Base-by-base conservation (phyloP, 305 asterid species). In the Solanum aculeatissimum region DNA sequence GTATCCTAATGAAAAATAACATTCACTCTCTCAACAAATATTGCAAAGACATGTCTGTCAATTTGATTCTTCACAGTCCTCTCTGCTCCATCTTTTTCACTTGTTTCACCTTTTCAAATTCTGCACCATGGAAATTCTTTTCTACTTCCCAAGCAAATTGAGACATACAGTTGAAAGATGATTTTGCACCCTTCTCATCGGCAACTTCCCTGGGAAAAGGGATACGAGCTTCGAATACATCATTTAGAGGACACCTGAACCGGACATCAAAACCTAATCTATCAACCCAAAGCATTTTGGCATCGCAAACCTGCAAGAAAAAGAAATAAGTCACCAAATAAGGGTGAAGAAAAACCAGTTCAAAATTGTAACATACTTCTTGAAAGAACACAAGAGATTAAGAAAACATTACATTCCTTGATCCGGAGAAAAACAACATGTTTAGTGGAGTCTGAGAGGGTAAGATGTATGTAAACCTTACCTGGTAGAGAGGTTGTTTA, bases 101-200 rank as follows among this genome's bases (percentile, higher is more conserved):
- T 85, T 88, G 92, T 53, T 89, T 95, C 58, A 91, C 97, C 93
- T 91, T 95, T 87, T 87, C 80, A 85, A 96, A 93, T 13, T 91
- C 95, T 8, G 92, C 91, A 66, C 62, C 88, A 83, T 86, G 91
- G 84, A 87, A 85, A 85, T 93, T 94, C 92, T 93, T 96, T 85
- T 96, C 99, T 71, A 94, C 97, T 88, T 96, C 98, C 98, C 99
- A 94, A 65, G 99, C 98, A 80, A 93, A 94, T 89, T 96, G 98
- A 86, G 98, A 92, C 98, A 95, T 96, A 38, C 99, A 93, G 57
- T 95, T 96, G 92, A 94, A 96, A 83, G 98, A 93, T 83, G 99
- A 96, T 92, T 95, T 96, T 63, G 98, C 98, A 25, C 98, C 96
- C 88, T 95, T 95, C 92, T 92, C 98, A 11, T 94, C 97, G 0